Evolutionary conservation across 495 filamentous ascomycete species (phyloP), one percentile per base, ranked within the genome.

Genomic region (Staphylotrichum longicolle): DNA sequence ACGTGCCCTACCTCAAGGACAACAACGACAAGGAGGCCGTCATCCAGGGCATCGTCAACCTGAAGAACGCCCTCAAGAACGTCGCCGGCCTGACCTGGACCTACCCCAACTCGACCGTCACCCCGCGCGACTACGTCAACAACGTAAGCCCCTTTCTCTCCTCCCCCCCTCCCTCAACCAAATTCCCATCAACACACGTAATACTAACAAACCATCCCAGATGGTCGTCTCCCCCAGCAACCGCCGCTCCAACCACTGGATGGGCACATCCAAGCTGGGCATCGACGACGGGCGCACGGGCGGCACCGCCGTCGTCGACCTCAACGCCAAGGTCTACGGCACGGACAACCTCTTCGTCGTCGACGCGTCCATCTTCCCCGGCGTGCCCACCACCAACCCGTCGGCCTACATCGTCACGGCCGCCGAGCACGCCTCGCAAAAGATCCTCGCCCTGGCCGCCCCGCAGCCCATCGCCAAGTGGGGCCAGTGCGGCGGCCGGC

Each of bases 301-400:
- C 61, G 87, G 87, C 52, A 82, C 83, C n/a, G 68, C 79, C n/a
- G 88, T 91, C 34, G 87, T 91, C n/a, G 87, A 91, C 63, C 73
- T 78, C 44, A 81, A 89, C 77, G 81, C 86, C 56, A 82, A 84
- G 71, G 87, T 90, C 53, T 91, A 87, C 56, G 88, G 88, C 57
- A 88, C 82, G 8, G 82, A 87, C 66, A 90, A 89, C 74, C 74
- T 90, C 58, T 85, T 84, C 62, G 82, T 87, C 11, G 77, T 87
- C 34, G 85, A 87, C 66, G 85, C 78, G 15, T 82, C 78, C 32
- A 83, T 87, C 66, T 86, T 87, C 79, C 85, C 85, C 0, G 84
- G 83, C 45, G 80, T 81, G 58, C 76, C 82, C 32, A 80, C 82
- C 8, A 84, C 79, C 58, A 88, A 88, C 72, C 85, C 85, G 11